Conservation (phyloP, 441 rosid species). For the Francoa sonchifolia region DNA sequence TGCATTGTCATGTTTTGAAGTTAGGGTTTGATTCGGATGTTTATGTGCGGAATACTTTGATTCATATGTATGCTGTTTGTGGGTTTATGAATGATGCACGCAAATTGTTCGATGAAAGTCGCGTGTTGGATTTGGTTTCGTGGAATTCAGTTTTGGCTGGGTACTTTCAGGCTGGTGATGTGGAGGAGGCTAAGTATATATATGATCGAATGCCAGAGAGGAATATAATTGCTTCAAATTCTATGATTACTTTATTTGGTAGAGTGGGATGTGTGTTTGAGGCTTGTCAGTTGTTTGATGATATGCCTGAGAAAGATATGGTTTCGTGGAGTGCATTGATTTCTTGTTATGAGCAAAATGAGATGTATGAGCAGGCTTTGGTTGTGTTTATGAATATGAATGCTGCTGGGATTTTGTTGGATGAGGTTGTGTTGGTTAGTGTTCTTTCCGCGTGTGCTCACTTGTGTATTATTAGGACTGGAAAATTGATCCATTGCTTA, state of each 20-base stretch:
- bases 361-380: conserved; percentile 32
- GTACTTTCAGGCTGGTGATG: conserved; percentile 25
- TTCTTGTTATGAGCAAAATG: conserved; percentile 43
- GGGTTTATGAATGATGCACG: conserved; percentile 27
- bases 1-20: conserved; percentile 33
- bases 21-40: conserved; percentile 36
- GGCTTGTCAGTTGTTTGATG: conserved; percentile 27
- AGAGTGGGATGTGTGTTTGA: conserved; percentile 27
- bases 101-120: conserved; percentile 38
- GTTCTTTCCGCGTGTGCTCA: conserved; percentile 39
- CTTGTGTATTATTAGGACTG: conserved; percentile 11
- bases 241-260: conserved; percentile 44
- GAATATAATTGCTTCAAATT: conserved; percentile 41
- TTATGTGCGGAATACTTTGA: conserved; percentile 38
- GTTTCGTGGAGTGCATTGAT: conserved; percentile 57
- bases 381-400: conserved; percentile 27
- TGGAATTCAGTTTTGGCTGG: conserved; percentile 54
- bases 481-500: conserved; percentile 29
- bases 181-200: conserved; percentile 32
- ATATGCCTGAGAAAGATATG: conserved; percentile 35
- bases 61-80: conserved; percentile 32
- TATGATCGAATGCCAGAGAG: conserved; percentile 33
- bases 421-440: conserved; percentile 38
- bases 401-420: conserved; percentile 24
- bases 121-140: conserved; percentile 33